phyloP scores from a whole-genome alignment of 345 rosid genomes.

The Brassica napus region DNA sequence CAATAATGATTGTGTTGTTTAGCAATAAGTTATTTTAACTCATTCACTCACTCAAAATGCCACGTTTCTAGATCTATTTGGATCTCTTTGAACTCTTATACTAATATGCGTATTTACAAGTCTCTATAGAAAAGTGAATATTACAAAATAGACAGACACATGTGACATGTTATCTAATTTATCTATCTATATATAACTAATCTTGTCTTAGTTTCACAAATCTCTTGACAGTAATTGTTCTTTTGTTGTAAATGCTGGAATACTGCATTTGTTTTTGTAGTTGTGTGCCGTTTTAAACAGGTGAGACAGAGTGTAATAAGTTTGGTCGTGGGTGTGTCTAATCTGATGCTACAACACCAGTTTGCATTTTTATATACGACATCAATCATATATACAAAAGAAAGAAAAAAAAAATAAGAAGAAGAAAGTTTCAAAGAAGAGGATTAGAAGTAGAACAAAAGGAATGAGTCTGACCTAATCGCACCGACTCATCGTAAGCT shows the following conservation, averaged over 20 bases:
- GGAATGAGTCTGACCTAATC: constrained; percentile 33
- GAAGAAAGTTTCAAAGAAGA: neutral
- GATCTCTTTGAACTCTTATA: neutral
- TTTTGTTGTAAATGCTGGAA: constrained; percentile 1
- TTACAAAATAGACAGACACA: neutral
- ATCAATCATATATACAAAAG: neutral
- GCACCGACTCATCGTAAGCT: constrained; percentile 29
- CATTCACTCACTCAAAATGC: neutral
- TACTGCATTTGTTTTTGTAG: neutral
- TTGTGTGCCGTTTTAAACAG: neutral
- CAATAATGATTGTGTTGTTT: constrained; percentile 14
- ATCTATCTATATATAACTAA: neutral
- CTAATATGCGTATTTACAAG: neutral
- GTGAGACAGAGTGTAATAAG: constrained; percentile 8
- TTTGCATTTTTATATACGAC: neutral
- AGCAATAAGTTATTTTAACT: neutral
- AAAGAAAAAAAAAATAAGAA: neutral
- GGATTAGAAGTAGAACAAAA: neutral
- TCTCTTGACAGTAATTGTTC: neutral
- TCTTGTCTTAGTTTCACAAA: neutral
- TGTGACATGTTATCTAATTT: neutral
- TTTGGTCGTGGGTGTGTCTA: constrained; percentile 6
- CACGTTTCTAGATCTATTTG: neutral
- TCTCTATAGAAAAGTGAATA: neutral
- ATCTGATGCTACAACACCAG: neutral